Evolutionary conservation across 2,329 filamentous ascomycete species (phyloP), one percentile per base, ranked within the genome.

Genomic region (Beauveria varroae): DNA sequence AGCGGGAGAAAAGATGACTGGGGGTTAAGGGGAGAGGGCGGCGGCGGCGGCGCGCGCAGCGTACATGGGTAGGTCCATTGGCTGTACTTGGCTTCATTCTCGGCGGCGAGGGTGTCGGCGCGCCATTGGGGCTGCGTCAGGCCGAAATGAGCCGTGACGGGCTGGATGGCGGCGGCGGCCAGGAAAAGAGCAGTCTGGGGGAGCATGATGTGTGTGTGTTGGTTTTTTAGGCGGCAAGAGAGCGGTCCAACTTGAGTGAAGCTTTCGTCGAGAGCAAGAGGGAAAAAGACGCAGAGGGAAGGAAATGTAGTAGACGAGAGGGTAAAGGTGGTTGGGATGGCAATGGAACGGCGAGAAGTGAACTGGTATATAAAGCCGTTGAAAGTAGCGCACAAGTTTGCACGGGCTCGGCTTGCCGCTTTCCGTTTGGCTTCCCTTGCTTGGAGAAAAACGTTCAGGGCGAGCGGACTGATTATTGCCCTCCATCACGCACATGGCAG

Each of bases 41-140:
- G n/a, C n/a, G 7, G n/a, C 3, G n/a, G n/a, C 12, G 37, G 20
- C 5, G 37, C 4, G 14, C 9, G 37, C 30, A 12, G 44, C 16
- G 9, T 12, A 66, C 78, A 84, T n/a, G 81, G 81, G 63, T 79
- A 78, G 1, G 63, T 65, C 75, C 76, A 83, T 67, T 84, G 79
- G 57, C 72, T 78, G 71, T 79, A 82, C 61, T 70, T 68, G 16
- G 68, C 68, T 61, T 73, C 73, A 34, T 70, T 70, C 62, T 68
- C 71, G 22, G 70, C 65, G 24, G 68, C 65, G 46, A 83, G 74
- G 0, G 78, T 80, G 68, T 82, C 75, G 62, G 72, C 75, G 63
- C 81, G 76, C 80, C 79, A 81, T 2, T 68, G 54, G 4, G 81
- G 81, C 67, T 79, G 81, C 14, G 68, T 66, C 61, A 83, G 67